phyloP scores from a whole-genome alignment of 1,284 basidiomycete species.

The Trichosporon ovoides region DNA sequence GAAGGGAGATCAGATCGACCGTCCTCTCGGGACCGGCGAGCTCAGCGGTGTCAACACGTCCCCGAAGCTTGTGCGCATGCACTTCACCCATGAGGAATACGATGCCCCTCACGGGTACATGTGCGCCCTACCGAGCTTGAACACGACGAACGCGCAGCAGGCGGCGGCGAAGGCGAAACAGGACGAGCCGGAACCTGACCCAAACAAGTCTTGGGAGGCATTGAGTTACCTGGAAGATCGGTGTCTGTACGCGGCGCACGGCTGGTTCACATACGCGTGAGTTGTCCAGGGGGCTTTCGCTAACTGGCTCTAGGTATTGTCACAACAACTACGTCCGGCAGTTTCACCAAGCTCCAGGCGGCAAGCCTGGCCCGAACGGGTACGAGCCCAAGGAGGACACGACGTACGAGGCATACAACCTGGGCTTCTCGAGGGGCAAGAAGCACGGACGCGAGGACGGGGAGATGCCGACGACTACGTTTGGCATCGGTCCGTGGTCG shows the following conservation, averaged over 20 bases:
- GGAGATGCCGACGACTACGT: constrained; percentile 27
- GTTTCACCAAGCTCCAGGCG: constrained; percentile 65
- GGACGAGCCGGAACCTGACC: constrained; percentile 40
- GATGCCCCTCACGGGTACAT: constrained; percentile 31
- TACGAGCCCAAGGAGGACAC: constrained; percentile 67
- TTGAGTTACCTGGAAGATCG: constrained; percentile 50
- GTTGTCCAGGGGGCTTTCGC: constrained; percentile 4
- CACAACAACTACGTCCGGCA: constrained; percentile 83
- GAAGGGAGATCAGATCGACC: neutral
- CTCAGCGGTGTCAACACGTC: neutral
- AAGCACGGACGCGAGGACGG: constrained; percentile 6
- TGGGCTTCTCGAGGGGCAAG: constrained; percentile 31
- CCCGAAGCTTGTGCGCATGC: constrained; percentile 32
- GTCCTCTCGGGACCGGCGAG: neutral
- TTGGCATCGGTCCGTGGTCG: constrained; percentile 43
- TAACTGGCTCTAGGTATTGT: constrained; percentile 58
- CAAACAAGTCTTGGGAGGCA: constrained; percentile 39
- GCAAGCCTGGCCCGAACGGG: constrained; percentile 61
- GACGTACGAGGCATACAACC: constrained; percentile 47
- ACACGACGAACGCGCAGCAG: constrained; percentile 30
- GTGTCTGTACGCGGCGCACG: constrained; percentile 50
- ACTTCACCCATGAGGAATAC: constrained; percentile 21
- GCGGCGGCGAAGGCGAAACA: constrained; percentile 19
- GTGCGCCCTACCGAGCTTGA: constrained; percentile 39
- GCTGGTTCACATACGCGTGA: constrained; percentile 87